phyloP scores from a whole-genome alignment of 352 stramenopile species.

The Detonula confervacea region DNA sequence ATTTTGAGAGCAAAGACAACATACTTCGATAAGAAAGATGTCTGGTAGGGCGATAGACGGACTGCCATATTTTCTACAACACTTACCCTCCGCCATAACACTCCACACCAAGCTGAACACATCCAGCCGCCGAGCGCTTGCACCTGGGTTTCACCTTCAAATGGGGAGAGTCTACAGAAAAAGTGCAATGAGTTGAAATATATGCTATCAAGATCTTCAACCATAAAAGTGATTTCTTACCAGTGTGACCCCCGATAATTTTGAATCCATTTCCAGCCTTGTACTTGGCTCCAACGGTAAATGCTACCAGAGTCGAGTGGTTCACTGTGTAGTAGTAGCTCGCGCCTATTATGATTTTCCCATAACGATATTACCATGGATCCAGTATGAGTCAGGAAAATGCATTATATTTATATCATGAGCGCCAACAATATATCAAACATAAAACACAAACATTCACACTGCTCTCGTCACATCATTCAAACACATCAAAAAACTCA shows the following conservation, averaged over 20 bases:
- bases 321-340: slow-evolving; percentile 98
- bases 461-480: too few relatives aligned
- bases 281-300: slow-evolving; percentile 92
- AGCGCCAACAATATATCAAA: too few relatives aligned
- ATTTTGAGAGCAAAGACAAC: too few relatives aligned
- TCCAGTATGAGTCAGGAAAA: too few relatives aligned
- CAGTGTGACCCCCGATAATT: slow-evolving; percentile 90
- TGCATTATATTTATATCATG: too few relatives aligned
- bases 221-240: too few relatives aligned
- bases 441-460: too few relatives aligned
- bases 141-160: slow-evolving; percentile 95
- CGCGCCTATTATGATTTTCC: slow-evolving; percentile 70
- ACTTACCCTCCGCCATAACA: slow-evolving; percentile 87
- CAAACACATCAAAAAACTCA: slow-evolving; percentile 30
- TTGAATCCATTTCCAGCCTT: slow-evolving; percentile 91
- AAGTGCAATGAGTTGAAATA: too few relatives aligned
- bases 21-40: not conserved
- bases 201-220: too few relatives aligned
- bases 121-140: slow-evolving; percentile 87
- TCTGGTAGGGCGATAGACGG: not conserved
- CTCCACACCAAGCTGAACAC: slow-evolving; percentile 86
- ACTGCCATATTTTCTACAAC: not conserved
- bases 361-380: too few relatives aligned
- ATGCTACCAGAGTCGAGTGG: slow-evolving; percentile 93
- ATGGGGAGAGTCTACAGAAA: slow-evolving; percentile 89